Conservation (phyloP, 208 protist genomes). For the Leishmania aethiopica region DNA sequence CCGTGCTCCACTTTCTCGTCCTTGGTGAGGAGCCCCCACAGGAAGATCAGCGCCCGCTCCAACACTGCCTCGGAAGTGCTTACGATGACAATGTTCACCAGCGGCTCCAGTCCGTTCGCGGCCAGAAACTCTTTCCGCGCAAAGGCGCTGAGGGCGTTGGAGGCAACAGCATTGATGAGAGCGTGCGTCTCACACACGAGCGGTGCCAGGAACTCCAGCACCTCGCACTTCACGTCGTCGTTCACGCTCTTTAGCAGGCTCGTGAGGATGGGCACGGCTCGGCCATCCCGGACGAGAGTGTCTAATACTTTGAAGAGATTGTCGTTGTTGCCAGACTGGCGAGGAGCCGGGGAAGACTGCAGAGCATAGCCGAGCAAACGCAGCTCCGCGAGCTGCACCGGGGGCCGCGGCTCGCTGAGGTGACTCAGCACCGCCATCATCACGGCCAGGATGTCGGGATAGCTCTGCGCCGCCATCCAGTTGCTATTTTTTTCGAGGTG, state of each 20-base stretch:
- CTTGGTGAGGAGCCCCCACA: conserved; percentile 87
- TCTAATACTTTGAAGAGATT: conserved; percentile 45
- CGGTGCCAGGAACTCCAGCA: conserved; percentile 72
- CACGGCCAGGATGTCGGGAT: conserved; percentile 47
- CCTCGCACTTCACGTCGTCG: conserved; percentile 91
- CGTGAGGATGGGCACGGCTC: conserved; percentile 52
- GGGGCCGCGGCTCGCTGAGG: conserved; percentile 73
- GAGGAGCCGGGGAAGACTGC: conserved; percentile 37
- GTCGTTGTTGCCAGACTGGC: conserved; percentile 33
- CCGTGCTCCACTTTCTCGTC: conserved; percentile 62
- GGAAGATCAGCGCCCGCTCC: conserved; percentile 85
- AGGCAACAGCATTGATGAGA: conserved; percentile 22
- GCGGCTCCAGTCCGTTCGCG: conserved; percentile 67
- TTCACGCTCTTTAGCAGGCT: conserved; percentile 90
- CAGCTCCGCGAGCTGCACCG: conserved; percentile 78
- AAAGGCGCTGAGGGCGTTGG: conserved; percentile 28
- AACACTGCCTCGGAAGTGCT: conserved; percentile 88
- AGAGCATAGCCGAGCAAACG: conserved; percentile 67
- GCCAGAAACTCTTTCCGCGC: conserved; percentile 72
- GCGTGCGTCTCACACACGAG: conserved; percentile 62
- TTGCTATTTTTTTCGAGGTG: conserved; percentile 38
- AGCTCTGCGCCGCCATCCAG: conserved; percentile 41
- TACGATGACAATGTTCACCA: conserved; percentile 88
- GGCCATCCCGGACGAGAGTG: conserved; percentile 50
- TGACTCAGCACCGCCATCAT: conserved; percentile 62